Conservation (phyloP, 371 early-diverging fungal genomes). For the Quaeritorhiza haematococci region DNA sequence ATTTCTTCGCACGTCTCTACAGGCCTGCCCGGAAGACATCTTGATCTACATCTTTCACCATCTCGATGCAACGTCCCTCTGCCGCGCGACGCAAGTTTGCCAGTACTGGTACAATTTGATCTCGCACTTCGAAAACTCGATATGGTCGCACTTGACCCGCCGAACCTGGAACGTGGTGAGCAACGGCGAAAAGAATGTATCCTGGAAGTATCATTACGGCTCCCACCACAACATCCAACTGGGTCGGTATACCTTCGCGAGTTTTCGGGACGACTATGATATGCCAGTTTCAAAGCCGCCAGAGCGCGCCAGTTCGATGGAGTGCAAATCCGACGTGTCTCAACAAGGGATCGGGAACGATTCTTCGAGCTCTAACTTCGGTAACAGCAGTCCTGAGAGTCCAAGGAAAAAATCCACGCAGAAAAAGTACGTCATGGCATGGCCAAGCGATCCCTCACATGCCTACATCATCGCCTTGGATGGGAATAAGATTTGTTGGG, state of each 20-base stretch:
- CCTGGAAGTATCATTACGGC: slow-evolving; percentile 19
- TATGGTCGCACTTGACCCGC: slow-evolving; percentile 15
- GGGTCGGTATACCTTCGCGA: slow-evolving; percentile 8
- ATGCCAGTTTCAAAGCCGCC: background rate
- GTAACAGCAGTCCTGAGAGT: background rate
- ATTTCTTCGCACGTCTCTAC: too few species aligned
- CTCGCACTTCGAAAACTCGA: slow-evolving; percentile 10
- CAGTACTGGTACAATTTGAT: slow-evolving; percentile 19
- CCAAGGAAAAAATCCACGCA: background rate
- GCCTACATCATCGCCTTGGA: slow-evolving; percentile 28
- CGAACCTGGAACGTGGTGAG: slow-evolving; percentile 10
- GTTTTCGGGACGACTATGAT: slow-evolving; percentile 1
- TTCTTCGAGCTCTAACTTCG: background rate
- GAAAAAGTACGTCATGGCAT: slow-evolving; percentile 21
- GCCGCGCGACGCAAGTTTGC: slow-evolving; percentile 9
- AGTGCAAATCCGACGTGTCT: background rate
- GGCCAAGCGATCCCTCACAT: slow-evolving; percentile 26
- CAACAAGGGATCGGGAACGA: background rate
- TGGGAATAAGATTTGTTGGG: slow-evolving; percentile 20
- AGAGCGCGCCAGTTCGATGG: background rate
- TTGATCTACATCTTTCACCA: slow-evolving; percentile 20
- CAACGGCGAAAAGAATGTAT: slow-evolving; percentile 4
- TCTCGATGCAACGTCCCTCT: slow-evolving; percentile 18
- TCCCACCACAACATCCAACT: slow-evolving; percentile 16
- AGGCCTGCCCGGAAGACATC: slow-evolving; percentile 18